Evolutionary conservation across 2,329 filamentous ascomycete genomes (phyloP).

Genomic region (Pyrenophora tritici-repentis): DNA sequence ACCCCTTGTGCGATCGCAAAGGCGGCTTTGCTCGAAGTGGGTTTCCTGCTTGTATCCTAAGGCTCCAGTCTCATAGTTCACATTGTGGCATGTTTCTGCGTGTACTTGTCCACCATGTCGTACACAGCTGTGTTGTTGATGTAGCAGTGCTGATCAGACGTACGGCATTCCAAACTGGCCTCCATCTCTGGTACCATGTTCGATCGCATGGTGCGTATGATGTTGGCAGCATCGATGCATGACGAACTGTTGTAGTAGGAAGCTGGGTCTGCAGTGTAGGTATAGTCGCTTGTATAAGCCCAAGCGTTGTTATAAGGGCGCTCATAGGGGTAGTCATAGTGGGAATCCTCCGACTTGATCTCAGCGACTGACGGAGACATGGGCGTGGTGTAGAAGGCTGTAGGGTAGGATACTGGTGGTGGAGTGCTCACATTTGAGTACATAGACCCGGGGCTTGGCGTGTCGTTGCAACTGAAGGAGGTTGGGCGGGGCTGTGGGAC

Average conservation of each 20-base stretch:
- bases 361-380: conserved; percentile 27
- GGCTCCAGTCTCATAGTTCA: conserved; percentile 7
- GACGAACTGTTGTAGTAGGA: conserved; percentile 40
- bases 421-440: conserved; percentile 41
- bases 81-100: conserved; percentile 25
- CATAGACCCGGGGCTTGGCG: conserved; percentile 40
- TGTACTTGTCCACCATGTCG: conserved; percentile 53
- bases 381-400: conserved; percentile 29
- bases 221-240: conserved; percentile 51
- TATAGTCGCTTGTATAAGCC: conserved; percentile 27
- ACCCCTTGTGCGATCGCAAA: too few relatives aligned
- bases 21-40: too few relatives aligned
- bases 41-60: background rate
- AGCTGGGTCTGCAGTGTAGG: conserved; percentile 18
- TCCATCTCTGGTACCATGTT: conserved; percentile 47
- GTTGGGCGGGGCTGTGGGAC: conserved; percentile 29
- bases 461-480: conserved; percentile 33
- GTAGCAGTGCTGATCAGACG: conserved; percentile 47
- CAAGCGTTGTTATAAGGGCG: conserved; percentile 28
- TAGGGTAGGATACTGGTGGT: conserved; percentile 28
- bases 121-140: conserved; percentile 53
- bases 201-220: conserved; percentile 52
- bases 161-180: conserved; percentile 48
- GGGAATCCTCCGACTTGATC: conserved; percentile 32
- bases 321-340: conserved; percentile 32